phyloP scores from a whole-genome alignment of 2,329 filamentous ascomycete genomes.

The Fusarium cicatricum region DNA sequence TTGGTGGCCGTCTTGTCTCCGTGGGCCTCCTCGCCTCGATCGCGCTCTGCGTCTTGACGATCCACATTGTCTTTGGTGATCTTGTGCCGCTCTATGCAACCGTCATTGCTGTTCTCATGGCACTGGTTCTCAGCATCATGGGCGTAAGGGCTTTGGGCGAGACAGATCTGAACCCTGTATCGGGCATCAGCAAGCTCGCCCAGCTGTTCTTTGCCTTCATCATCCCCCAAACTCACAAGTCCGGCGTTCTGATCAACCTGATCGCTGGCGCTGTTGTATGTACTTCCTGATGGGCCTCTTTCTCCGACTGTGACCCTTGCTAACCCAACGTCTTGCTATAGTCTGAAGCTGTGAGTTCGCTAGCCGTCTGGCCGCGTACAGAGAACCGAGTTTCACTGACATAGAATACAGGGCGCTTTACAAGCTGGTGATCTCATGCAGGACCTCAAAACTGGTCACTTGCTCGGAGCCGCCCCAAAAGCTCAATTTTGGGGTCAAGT shows the following conservation, averaged over 20 bases:
- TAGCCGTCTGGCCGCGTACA: no score
- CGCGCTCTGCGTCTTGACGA: slow-evolving; percentile 79
- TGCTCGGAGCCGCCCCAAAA: slow-evolving; percentile 89
- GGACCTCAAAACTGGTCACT: slow-evolving; percentile 94
- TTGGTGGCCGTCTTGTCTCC: slow-evolving; percentile 74
- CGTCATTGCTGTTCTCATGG: slow-evolving; percentile 81
- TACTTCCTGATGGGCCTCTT: slow-evolving; percentile 5
- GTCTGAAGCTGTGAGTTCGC: slow-evolving; percentile 52
- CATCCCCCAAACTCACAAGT: slow-evolving; percentile 80
- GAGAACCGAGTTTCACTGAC: slow-evolving; percentile 3
- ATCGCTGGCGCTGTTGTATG: slow-evolving; percentile 83
- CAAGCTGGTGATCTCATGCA: slow-evolving; percentile 98
- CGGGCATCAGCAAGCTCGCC: slow-evolving; percentile 94
- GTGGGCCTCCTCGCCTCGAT: slow-evolving; percentile 82
- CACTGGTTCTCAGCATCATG: slow-evolving; percentile 80
- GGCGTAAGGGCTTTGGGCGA: slow-evolving; percentile 75
- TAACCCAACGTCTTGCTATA: slow-evolving; percentile 25
- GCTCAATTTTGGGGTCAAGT: slow-evolving; percentile 98
- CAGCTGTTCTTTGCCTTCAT: slow-evolving; percentile 95
- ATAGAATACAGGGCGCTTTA: slow-evolving; percentile 67
- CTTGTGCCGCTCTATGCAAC: slow-evolving; percentile 82
- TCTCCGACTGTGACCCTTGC: neutral
- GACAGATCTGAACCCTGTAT: slow-evolving; percentile 96
- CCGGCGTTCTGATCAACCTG: slow-evolving; percentile 93
- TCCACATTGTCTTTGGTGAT: slow-evolving; percentile 82